Evolutionary conservation across 345 rosid species (phyloP), one percentile per base, ranked within the genome.

Genomic region (Gossypium herbaceum): DNA sequence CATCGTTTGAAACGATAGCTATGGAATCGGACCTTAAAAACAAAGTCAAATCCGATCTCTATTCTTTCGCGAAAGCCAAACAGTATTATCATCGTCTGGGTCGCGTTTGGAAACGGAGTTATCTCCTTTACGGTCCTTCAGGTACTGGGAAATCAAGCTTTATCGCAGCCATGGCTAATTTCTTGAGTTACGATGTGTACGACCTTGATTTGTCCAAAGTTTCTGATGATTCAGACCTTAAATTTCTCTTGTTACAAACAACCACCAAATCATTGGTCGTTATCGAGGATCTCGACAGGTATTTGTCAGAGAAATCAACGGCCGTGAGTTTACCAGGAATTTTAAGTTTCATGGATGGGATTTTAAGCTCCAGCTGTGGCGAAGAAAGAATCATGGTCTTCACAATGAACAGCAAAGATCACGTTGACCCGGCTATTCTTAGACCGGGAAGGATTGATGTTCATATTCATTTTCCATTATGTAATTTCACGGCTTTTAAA

Each of bases 371-470:
- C 0, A 86, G 94, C 71, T 83, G 84, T 19, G 89, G 86, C 10
- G 92, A 90, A 71, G 97, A 92, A 75, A 81, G 91, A 61, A 79
- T 92, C 0, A 87, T 92, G 93, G 95, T 92, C 16, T 88, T 90
- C 70, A 92, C 97, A 3, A 85, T 86, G 92, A 87, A 81, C 13
- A 74, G 81, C 0, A 92, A 92, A 59, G 93, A 90, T 24, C 76
- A 69, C 9, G 76, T 87, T 0, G 97, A 92, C 78, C 92, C 91
- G 77, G 85, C 88, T 24, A 27, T 92, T 2, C 84, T 90, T 3
- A 62, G 97, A 29, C 97, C 97, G 60, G 97, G 97, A 60, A 89
- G 97, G 63, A 86, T 92, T 13, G 97, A 92, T 76, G 98, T 96
- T 65, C 97, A 92, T 25, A 86, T 96, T 2, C 85, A 90, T 72